phyloP scores from a whole-genome alignment of 139 green algal genomes.

The Chloropicon primus region DNA sequence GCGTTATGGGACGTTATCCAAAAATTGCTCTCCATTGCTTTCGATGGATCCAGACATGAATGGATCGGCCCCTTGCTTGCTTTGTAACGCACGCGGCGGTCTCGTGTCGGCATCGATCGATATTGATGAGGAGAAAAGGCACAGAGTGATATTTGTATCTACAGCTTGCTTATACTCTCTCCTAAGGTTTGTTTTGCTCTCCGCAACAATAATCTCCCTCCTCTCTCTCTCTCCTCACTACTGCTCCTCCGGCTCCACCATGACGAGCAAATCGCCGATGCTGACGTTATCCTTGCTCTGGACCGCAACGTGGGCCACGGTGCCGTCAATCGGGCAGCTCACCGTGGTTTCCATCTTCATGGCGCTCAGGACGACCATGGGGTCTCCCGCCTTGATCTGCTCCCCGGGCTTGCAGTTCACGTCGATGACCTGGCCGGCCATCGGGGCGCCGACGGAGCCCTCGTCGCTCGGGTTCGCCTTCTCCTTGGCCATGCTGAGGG shows the following conservation, averaged over 20 bases:
- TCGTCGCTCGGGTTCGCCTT: slow-evolving; percentile 31
- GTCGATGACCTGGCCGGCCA: slow-evolving; percentile 82
- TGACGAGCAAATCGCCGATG: not conserved
- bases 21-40: too few species aligned
- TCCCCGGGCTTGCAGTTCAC: slow-evolving; percentile 30
- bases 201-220: too few species aligned
- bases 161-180: too few species aligned
- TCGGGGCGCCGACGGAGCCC: slow-evolving; percentile 66
- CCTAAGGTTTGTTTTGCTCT: too few species aligned
- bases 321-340: slow-evolving; percentile 47
- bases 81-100: too few species aligned
- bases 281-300: slow-evolving; percentile 9
- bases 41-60: too few species aligned
- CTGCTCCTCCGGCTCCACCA: not conserved
- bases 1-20: too few species aligned
- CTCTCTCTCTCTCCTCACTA: not conserved
- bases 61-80: too few species aligned
- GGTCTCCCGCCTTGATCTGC: slow-evolving; percentile 56
- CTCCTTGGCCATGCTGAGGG: slow-evolving; percentile 19
- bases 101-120: too few species aligned
- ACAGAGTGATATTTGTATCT: too few species aligned
- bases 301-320: slow-evolving; percentile 54
- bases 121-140: too few species aligned
- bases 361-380: slow-evolving; percentile 69
- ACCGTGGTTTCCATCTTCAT: slow-evolving; percentile 98